Percentiles rank a stretch among this genome's conserved stretches.
phyloP scores from a whole-genome alignment of 2,329 filamentous ascomycete species.

The Malbranchea cinnamomea region DNA sequence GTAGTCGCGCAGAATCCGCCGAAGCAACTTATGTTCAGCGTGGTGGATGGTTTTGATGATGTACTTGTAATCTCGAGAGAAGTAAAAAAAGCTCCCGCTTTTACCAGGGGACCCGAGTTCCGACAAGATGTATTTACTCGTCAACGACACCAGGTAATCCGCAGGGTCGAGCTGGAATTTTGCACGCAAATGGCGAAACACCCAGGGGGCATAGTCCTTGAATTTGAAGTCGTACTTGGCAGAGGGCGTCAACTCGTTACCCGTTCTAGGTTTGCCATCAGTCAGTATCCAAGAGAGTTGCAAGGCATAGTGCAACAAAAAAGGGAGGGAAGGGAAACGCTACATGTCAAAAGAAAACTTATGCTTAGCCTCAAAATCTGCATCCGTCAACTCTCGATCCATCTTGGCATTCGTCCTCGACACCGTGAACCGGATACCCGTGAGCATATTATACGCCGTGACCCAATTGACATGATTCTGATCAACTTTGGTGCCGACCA shows the following conservation, averaged over 20 bases:
- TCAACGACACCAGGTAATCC: slow-evolving; percentile 95
- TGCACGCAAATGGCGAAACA: slow-evolving; percentile 79
- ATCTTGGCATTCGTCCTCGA: slow-evolving; percentile 94
- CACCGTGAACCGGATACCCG: slow-evolving; percentile 91
- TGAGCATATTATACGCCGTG: slow-evolving; percentile 98
- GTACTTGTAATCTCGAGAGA: slow-evolving; percentile 98
- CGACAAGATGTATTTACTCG: slow-evolving; percentile 95
- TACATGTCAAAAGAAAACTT: slow-evolving; percentile 99
- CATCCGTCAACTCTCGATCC: slow-evolving; percentile 75
- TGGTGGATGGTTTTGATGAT: slow-evolving; percentile 99
- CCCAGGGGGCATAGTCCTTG: slow-evolving; percentile 99
- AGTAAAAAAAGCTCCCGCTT: slow-evolving; percentile 99
- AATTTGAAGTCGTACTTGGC: slow-evolving; percentile 99
- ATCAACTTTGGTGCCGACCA: slow-evolving; percentile 95
- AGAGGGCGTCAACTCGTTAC: slow-evolving; percentile 91
- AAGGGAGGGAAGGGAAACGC: slow-evolving; percentile 22
- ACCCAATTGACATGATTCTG: slow-evolving; percentile 96
- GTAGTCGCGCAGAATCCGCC: slow-evolving; percentile 58
- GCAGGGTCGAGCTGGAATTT: slow-evolving; percentile 88
- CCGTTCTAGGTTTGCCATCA: slow-evolving; percentile 53
- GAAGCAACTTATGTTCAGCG: slow-evolving; percentile 46
- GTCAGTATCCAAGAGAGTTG: slow-evolving; percentile 13
- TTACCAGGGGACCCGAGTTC: slow-evolving; percentile 95
- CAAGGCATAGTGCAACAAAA: no score
- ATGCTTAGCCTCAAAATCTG: slow-evolving; percentile 84